Evolutionary conservation across 352 stramenopile species (phyloP), one percentile per base, ranked within the genome.

Genomic region (Globisporangium solare): DNA sequence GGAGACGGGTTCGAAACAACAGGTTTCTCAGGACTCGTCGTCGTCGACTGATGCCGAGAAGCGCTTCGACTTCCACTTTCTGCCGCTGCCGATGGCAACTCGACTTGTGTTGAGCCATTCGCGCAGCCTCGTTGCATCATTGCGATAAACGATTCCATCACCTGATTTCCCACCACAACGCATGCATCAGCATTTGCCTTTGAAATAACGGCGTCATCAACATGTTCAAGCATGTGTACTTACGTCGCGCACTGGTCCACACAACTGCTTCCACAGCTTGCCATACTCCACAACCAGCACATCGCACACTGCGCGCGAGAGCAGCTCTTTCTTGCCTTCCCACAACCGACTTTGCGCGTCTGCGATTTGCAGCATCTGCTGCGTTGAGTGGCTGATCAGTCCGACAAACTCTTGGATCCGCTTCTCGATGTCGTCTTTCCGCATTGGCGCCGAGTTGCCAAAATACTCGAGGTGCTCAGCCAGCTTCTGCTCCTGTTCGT

Each of bases 381-480:
- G 76, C 50, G 62, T 78, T 6, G 79, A 84, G 20, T 60, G 67
- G 6, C 74, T 46, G n/a, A 77, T 80, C 6, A 89, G 68, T 0
- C 66, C 70, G 13, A 73, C 70, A 42, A 86, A 89, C 49, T 92
- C 80, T 13, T 55, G 71, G 45, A 92, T 89, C 1, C 79, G 70
- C 51, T 69, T 67, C 50, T 89, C 67, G 35, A 89, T 79, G n/a
- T 89, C 80, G 0, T 71, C 68, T 43, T 79, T 79, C 31, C 76
- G 74, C 21, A 77, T 88, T 8, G 78, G 83, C 12, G 77, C 80
- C 4, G 73, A 73, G 51, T 88, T 79, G 0, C 73, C 80, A 54
- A 86, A 92, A 20, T 78, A 79, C 27, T 89, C 75, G 3, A 78
- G 51, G 45, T 89, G 78, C 3, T 56, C 59, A n/a, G 55, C 54